phyloP scores from a whole-genome alignment of 352 stramenopile species.

The Phytopythium mirpurense region DNA sequence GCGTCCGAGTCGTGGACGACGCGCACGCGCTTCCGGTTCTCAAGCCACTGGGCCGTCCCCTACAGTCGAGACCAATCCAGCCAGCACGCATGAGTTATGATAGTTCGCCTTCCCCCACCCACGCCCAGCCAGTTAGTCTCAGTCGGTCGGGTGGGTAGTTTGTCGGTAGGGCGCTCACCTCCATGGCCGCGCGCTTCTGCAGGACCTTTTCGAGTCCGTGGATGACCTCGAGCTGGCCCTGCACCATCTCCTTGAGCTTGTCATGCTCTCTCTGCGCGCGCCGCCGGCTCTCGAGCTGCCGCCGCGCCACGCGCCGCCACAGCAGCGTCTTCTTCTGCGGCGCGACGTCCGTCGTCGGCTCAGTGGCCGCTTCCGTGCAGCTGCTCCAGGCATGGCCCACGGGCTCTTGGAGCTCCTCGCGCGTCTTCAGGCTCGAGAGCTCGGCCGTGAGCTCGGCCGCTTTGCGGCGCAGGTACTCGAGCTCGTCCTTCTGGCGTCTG shows the following conservation, averaged over 20 bases:
- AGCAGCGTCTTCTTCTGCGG: conserved; percentile 2
- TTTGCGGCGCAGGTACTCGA: conserved; percentile 31
- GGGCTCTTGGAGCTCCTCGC: background rate
- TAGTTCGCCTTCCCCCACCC: no score
- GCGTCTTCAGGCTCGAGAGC: conserved; percentile 17
- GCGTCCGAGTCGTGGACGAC: conserved; percentile 16
- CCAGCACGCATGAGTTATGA: background rate
- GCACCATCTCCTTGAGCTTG: conserved; percentile 23
- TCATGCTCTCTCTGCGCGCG: conserved; percentile 27
- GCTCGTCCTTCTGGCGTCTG: conserved; percentile 35
- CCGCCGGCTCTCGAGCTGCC: conserved; percentile 26
- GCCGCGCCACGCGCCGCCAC: conserved; percentile 25
- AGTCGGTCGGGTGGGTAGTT: no score
- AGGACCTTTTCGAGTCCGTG: conserved; percentile 25
- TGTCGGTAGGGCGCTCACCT: conserved; percentile 4
- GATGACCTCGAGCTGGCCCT: conserved; percentile 21
- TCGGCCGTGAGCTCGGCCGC: conserved; percentile 24
- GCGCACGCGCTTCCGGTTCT: conserved; percentile 16
- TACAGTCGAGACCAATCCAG: background rate
- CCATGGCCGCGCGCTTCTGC: conserved; percentile 18
- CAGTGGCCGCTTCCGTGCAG: background rate
- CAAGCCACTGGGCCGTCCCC: conserved; percentile 11
- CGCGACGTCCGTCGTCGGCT: background rate
- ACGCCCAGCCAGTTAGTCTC: no score
- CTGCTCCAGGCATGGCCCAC: background rate